phyloP scores from a whole-genome alignment of 768 basidiomycete species.

The Podaxis sp. region DNA sequence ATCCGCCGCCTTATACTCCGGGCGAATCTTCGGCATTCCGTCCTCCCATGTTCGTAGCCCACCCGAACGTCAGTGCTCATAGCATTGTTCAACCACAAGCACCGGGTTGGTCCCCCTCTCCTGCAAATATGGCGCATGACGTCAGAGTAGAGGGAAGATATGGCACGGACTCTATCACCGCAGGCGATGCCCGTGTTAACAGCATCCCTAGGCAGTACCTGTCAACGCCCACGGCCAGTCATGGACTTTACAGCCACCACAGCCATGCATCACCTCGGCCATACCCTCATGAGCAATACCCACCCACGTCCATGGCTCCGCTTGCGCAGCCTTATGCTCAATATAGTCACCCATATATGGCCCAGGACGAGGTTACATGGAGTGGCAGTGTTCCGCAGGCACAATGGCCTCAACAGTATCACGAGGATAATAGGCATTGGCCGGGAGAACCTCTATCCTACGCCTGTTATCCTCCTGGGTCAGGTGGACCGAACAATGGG shows the following conservation, averaged over 20 bases:
- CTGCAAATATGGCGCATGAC: too few relatives aligned
- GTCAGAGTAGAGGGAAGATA: too few relatives aligned
- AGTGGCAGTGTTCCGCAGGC: background rate
- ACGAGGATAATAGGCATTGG: background rate
- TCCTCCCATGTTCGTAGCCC: too few relatives aligned
- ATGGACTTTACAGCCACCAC: background rate
- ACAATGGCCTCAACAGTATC: background rate
- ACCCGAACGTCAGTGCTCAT: too few relatives aligned
- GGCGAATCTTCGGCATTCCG: too few relatives aligned
- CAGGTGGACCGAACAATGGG: background rate
- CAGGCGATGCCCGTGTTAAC: too few relatives aligned
- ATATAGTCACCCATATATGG: background rate
- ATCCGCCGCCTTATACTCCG: too few relatives aligned
- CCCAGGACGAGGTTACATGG: background rate
- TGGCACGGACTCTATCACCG: too few relatives aligned
- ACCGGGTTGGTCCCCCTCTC: too few relatives aligned
- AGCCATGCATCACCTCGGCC: background rate
- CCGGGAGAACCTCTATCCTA: background rate
- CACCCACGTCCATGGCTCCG: background rate
- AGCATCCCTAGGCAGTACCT: too few relatives aligned
- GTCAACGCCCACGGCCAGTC: background rate
- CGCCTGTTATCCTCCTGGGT: background rate
- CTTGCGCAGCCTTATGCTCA: background rate
- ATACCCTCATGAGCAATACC: background rate
- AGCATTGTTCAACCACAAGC: too few relatives aligned